Percentiles rank a stretch among this genome's conserved stretches.
Evolutionary conservation across 768 basidiomycete genomes (phyloP).

Genomic region (Podaxis mareebaensis): DNA sequence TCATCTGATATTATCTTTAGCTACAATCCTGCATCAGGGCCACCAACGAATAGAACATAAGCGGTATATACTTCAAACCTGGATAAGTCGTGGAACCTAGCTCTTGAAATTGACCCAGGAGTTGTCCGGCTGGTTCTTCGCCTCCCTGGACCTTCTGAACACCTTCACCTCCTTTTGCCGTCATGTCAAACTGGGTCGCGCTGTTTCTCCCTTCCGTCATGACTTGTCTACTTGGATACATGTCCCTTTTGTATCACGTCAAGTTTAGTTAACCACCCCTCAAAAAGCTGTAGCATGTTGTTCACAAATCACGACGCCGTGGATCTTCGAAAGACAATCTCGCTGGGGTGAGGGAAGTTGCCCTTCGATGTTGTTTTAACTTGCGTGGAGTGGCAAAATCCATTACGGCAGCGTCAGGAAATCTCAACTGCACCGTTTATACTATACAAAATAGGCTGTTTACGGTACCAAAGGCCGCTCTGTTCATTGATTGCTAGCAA

Average conservation of each 20-base stretch:
- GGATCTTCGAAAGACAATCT: background rate
- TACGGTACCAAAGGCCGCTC: background rate
- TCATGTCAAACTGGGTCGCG: slow-evolving; percentile 1
- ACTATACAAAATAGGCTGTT: background rate
- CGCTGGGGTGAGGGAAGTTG: background rate
- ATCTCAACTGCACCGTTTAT: background rate
- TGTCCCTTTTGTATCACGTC: background rate
- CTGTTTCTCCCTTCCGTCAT: background rate
- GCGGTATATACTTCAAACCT: slow-evolving; percentile 1
- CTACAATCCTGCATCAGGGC: background rate
- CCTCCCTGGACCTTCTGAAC: background rate
- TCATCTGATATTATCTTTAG: background rate
- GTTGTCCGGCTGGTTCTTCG: slow-evolving; percentile 1
- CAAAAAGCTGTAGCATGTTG: background rate
- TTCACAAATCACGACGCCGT: background rate
- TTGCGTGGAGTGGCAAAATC: background rate
- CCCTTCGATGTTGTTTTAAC: background rate
- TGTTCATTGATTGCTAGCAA: too few relatives aligned
- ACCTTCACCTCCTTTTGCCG: background rate
- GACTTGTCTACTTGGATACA: background rate
- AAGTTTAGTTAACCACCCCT: background rate
- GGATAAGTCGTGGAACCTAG: background rate
- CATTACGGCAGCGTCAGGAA: background rate
- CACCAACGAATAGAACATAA: background rate
- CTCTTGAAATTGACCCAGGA: background rate